These are phyloP conservation scores for Lentinus polychrous DNA, from an alignment of 1,284 basidiomycete genomes.

Conservation along the genomic window DNA sequence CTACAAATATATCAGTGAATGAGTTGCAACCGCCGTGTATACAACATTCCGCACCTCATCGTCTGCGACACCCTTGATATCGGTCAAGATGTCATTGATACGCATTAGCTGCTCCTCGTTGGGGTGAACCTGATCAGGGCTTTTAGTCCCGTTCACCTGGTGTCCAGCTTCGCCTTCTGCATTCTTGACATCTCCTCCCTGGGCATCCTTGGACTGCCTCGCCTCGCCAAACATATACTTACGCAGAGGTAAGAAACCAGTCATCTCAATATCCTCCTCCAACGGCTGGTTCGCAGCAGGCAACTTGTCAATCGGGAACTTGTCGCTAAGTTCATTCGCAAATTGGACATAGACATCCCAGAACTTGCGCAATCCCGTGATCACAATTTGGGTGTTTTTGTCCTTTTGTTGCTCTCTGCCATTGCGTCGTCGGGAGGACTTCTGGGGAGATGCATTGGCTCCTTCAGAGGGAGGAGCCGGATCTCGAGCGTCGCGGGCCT, in stretches of 20 bases:
- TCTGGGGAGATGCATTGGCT: not conserved
- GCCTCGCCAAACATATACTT: slow-evolving; percentile 35
- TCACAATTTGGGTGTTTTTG: slow-evolving; percentile 9
- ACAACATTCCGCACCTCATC: slow-evolving; percentile 39
- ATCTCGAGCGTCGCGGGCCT: slow-evolving; percentile 23
- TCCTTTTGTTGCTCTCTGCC: slow-evolving; percentile 14
- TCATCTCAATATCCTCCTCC: slow-evolving; percentile 89
- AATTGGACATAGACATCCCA: slow-evolving; percentile 75
- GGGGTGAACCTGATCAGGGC: slow-evolving; percentile 69
- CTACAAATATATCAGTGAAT: not conserved
- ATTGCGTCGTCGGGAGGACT: slow-evolving; percentile 21
- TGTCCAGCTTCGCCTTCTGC: slow-evolving; percentile 3
- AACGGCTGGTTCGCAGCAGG: slow-evolving; percentile 62
- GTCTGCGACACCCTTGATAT: slow-evolving; percentile 60
- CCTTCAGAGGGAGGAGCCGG: not conserved
- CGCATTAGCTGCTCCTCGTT: slow-evolving; percentile 96
- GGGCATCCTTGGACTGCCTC: slow-evolving; percentile 10
- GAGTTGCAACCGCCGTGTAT: not conserved
- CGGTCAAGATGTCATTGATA: slow-evolving; percentile 78
- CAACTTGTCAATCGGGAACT: slow-evolving; percentile 68
- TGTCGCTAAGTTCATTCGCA: slow-evolving; percentile 49
- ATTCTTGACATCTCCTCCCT: slow-evolving; percentile 1
- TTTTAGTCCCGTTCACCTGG: slow-evolving; percentile 5
- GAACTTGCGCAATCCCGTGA: slow-evolving; percentile 43
- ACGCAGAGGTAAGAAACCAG: slow-evolving; percentile 81